Conservation (phyloP, 2,329 filamentous ascomycete genomes). For the Cladosporium oxysporum region DNA sequence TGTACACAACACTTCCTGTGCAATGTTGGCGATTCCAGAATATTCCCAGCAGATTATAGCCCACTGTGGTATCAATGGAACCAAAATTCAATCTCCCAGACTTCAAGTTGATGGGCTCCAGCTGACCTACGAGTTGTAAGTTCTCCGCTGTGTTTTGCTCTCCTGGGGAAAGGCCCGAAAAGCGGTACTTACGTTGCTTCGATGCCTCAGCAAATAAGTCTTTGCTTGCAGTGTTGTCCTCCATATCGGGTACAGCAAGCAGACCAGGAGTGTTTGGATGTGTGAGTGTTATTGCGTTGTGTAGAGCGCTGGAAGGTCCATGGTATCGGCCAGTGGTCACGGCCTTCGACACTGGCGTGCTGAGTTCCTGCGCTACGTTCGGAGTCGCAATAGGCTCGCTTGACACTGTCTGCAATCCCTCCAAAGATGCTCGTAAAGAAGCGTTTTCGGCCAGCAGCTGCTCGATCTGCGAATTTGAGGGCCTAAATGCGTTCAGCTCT, state of each 20-base stretch:
- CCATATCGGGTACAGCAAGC: not conserved
- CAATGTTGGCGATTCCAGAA: constrained; percentile 56
- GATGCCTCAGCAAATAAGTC: not conserved
- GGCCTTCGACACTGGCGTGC: too few relatives aligned
- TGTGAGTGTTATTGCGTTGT: not conserved
- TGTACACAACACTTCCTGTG: constrained; percentile 52
- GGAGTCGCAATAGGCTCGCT: not conserved
- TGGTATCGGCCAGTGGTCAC: not conserved
- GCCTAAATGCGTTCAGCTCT: not conserved
- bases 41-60: not conserved
- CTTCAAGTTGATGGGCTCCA: constrained; percentile 4
- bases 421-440: not conserved
- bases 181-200: not conserved
- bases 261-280: not conserved
- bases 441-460: not conserved
- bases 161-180: not conserved
- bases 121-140: not conserved
- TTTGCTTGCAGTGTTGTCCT: not conserved
- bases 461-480: not conserved
- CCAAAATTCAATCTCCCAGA: not conserved
- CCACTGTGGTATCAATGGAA: not conserved
- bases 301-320: not conserved
- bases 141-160: too few relatives aligned
- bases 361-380: not conserved
- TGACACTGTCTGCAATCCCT: not conserved